Percentiles rank a stretch among this genome's conserved stretches.
phyloP scores from a whole-genome alignment of 2,329 filamentous ascomycete species.

The Lecanicillium sp. region DNA sequence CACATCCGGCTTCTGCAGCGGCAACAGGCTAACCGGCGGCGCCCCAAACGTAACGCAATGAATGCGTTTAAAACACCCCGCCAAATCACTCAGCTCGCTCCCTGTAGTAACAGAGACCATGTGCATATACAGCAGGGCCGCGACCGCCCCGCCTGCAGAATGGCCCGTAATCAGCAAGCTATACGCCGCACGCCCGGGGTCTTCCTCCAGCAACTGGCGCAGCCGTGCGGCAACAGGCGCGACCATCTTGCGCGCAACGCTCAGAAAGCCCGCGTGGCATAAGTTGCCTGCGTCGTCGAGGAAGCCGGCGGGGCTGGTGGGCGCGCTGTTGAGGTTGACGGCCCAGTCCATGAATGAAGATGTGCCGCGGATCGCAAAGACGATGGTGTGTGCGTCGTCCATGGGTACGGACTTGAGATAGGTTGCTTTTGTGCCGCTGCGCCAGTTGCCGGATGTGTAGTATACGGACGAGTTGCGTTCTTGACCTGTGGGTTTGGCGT shows the following conservation, averaged over 20 bases:
- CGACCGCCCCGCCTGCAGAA: slow-evolving; percentile 77
- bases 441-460: slow-evolving; percentile 64
- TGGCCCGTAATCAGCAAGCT: slow-evolving; percentile 80
- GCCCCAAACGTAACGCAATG: slow-evolving; percentile 85
- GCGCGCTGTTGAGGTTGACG: slow-evolving; percentile 67
- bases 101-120: slow-evolving; percentile 58
- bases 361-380: slow-evolving; percentile 77
- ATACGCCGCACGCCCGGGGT: slow-evolving; percentile 56
- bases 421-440: slow-evolving; percentile 74
- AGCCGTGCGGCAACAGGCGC: slow-evolving; percentile 63
- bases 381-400: slow-evolving; percentile 69
- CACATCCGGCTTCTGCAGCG: slow-evolving; percentile 50
- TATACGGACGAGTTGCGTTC: slow-evolving; percentile 47
- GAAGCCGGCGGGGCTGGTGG: slow-evolving; percentile 58
- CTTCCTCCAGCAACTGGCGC: slow-evolving; percentile 60
- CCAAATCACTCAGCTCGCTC: slow-evolving; percentile 63
- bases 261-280: slow-evolving; percentile 74
- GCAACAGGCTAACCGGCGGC: slow-evolving; percentile 66
- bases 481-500: slow-evolving; percentile 52
- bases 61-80: slow-evolving; percentile 64
- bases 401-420: slow-evolving; percentile 73
- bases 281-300: slow-evolving; percentile 70
- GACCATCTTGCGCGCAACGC: slow-evolving; percentile 68
- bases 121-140: slow-evolving; percentile 70
- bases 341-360: slow-evolving; percentile 80